A percentile compares a stretch with the other conserved stretches of the same genome.
phyloP scores from a whole-genome alignment of 176 grass and related monocot genomes.

The Aegilops speltoides region DNA sequence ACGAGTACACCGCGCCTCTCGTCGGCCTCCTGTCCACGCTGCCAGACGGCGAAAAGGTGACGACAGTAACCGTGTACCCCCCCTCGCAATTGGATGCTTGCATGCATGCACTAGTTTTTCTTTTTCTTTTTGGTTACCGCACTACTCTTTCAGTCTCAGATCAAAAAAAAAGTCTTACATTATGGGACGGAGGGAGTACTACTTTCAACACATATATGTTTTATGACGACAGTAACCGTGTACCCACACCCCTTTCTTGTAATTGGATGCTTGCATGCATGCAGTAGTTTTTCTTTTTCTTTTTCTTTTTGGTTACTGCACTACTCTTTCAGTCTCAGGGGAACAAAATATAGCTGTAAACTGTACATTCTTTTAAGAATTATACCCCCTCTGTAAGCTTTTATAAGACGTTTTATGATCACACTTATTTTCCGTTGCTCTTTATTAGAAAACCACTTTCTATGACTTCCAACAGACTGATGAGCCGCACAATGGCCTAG shows the following conservation, averaged over 20 bases:
- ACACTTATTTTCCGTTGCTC: background rate
- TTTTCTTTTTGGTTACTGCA: background rate
- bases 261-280: background rate
- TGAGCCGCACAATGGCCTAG: background rate
- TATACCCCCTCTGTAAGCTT: too few relatives aligned
- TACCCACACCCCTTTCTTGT: background rate
- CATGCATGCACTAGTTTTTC: background rate
- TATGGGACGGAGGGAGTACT: too few relatives aligned
- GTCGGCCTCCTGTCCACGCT: slow-evolving; percentile 19
- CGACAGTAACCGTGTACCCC: background rate
- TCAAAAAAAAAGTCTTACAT: too few relatives aligned
- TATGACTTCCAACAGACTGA: background rate
- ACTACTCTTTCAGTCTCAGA: background rate
- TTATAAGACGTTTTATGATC: background rate
- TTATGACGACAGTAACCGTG: background rate
- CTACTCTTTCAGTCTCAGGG: background rate
- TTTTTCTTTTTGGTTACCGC: background rate
- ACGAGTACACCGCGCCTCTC: slow-evolving; percentile 41
- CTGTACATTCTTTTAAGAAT: too few relatives aligned
- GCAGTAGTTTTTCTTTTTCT: background rate
- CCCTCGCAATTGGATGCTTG: background rate
- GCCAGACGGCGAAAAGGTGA: slow-evolving; percentile 40
- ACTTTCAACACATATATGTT: too few relatives aligned
- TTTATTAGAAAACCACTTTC: background rate
- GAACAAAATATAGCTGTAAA: background rate